These are phyloP conservation scores for Cladosporium sp. DNA, from an alignment of 2,329 filamentous ascomycete species.

Conservation along the genomic window DNA sequence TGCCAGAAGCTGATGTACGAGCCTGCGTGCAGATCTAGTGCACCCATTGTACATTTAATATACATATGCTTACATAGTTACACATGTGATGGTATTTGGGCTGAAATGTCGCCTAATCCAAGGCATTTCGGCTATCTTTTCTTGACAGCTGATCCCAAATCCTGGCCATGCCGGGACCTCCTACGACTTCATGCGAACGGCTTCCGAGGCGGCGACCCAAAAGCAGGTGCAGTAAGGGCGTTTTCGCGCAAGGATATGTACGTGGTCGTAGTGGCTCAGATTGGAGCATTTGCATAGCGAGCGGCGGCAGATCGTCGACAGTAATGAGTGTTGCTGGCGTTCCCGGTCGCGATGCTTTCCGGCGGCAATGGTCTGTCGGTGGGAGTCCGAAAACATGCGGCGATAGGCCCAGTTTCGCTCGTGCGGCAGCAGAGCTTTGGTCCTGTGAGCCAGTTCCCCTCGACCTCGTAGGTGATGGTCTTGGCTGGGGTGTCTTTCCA, in stretches of 20 bases:
- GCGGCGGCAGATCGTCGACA: not conserved
- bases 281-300: not conserved
- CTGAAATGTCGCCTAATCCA: not conserved
- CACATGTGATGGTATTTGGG: not conserved
- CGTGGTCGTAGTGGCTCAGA: not conserved
- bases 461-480: not conserved
- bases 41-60: not conserved
- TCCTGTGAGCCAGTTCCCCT: not conserved
- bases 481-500: not conserved
- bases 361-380: not conserved
- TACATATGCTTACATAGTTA: conserved; percentile 2
- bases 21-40: not conserved
- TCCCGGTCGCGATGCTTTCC: not conserved
- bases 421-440: not conserved
- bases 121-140: not conserved
- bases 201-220: not conserved
- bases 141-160: not conserved
- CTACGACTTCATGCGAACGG: not conserved
- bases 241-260: not conserved
- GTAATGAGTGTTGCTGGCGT: not conserved
- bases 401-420: not conserved
- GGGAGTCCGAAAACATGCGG: not conserved
- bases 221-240: not conserved
- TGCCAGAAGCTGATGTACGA: not conserved
- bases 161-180: conserved; percentile 15